Conservation (phyloP, 2,329 filamentous ascomycete genomes). For the Fonsecaea pedrosoi region DNA sequence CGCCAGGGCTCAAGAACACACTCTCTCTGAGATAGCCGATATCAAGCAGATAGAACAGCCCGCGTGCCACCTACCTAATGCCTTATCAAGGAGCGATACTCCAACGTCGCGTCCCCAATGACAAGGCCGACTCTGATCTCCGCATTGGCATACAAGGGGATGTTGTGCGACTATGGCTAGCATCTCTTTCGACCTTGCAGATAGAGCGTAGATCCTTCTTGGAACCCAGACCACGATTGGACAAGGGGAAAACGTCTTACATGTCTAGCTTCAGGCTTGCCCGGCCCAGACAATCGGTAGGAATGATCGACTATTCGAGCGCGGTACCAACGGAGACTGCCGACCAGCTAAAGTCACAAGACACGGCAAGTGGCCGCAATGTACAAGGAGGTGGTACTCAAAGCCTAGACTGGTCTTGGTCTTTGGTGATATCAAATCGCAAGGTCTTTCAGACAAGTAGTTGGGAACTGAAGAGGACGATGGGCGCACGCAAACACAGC, state of each 20-base stretch:
- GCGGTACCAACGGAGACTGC: not conserved
- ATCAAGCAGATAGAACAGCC: constrained; percentile 1
- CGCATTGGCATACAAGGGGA: constrained; percentile 4
- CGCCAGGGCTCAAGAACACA: not conserved
- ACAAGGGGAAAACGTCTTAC: not conserved
- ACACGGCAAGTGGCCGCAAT: constrained; percentile 1
- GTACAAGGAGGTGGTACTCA: not conserved
- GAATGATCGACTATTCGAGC: constrained; percentile 1
- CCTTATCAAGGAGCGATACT: not conserved
- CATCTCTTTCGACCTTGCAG: not conserved
- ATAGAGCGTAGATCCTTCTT: constrained; percentile 6
- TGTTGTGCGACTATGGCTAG: not conserved
- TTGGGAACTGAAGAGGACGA: not conserved
- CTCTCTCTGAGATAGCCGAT: not conserved
- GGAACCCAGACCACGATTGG: not conserved
- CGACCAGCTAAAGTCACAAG: constrained; percentile 7
- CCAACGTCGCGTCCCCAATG: not conserved
- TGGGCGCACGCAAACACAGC: not conserved
- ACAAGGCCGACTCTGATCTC: constrained; percentile 15
- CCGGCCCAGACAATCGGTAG: not conserved
- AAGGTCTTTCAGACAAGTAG: not conserved
- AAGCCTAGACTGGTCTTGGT: not conserved
- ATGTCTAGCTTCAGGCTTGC: constrained; percentile 12
- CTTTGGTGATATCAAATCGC: not conserved
- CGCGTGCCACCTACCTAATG: constrained; percentile 1